Evolutionary conservation across 1,284 basidiomycete species (phyloP).

Genomic region (Dichomitus squalens): DNA sequence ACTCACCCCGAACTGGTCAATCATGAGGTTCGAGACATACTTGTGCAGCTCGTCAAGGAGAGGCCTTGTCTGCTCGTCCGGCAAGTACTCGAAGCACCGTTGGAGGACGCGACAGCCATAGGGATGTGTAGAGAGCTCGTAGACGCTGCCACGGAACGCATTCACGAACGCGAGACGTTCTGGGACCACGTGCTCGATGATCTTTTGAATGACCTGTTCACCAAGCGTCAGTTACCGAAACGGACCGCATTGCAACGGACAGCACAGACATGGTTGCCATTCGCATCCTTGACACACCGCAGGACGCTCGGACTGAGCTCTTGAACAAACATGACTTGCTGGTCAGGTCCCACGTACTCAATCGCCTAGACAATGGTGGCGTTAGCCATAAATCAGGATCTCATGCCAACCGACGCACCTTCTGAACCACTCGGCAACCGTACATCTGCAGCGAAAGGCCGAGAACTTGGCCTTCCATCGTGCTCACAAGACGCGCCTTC

Average conservation of each 20-base stretch:
- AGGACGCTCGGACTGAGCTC: conserved; percentile 86
- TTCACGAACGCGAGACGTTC: conserved; percentile 79
- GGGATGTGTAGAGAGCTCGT: conserved; percentile 84
- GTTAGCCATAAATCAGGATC: neutral
- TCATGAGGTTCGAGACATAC: conserved; percentile 73
- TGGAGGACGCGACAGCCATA: conserved; percentile 97
- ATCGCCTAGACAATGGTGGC: conserved; percentile 61
- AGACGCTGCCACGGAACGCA: conserved; percentile 83
- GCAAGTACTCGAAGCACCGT: conserved; percentile 87
- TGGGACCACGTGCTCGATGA: conserved; percentile 81
- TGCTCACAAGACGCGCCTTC: conserved; percentile 69
- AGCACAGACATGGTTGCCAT: conserved; percentile 88
- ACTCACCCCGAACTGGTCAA: conserved; percentile 87
- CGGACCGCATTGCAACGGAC: neutral
- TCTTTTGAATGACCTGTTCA: conserved; percentile 75
- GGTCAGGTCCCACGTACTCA: conserved; percentile 78
- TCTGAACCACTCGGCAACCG: conserved; percentile 91
- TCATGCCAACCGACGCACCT: conserved; percentile 47
- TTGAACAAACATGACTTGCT: conserved; percentile 74
- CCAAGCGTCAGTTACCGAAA: conserved; percentile 7
- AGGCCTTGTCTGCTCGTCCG: conserved; percentile 65
- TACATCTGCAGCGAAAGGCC: conserved; percentile 91
- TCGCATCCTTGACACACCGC: conserved; percentile 89
- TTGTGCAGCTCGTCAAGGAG: conserved; percentile 87
- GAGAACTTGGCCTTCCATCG: conserved; percentile 83